These are phyloP conservation scores for Lasiodiplodia sp. DNA, from an alignment of 2,329 filamentous ascomycete genomes.

Conservation along the genomic window DNA sequence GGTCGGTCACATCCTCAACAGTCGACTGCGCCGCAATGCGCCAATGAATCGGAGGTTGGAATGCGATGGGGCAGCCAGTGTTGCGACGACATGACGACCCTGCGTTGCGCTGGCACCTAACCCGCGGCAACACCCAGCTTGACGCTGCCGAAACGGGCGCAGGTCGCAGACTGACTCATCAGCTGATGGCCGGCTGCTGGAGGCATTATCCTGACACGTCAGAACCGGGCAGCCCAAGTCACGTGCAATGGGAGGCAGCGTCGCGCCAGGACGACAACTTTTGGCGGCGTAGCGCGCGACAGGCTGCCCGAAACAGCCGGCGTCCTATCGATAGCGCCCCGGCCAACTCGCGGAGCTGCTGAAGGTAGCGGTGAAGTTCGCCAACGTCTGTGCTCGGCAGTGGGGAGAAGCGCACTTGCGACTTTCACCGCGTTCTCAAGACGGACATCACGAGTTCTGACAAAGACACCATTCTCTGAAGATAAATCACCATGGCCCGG, in stretches of 20 bases:
- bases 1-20: constrained; percentile 14
- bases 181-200: not conserved
- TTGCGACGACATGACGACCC: constrained; percentile 6
- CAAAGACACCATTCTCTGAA: not conserved
- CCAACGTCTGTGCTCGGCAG: constrained; percentile 22
- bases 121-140: constrained; percentile 2
- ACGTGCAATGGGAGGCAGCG: not conserved
- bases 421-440: constrained; percentile 9
- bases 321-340: constrained; percentile 5
- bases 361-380: constrained; percentile 18
- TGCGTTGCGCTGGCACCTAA: constrained; percentile 20
- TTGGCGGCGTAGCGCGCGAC: constrained; percentile 18
- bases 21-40: constrained; percentile 5
- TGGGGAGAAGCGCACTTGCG: constrained; percentile 10
- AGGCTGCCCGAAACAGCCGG: constrained; percentile 17
- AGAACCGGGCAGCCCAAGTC: not conserved
- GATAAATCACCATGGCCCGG: constrained; percentile 22
- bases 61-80: constrained; percentile 19
- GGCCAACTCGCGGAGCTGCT: not conserved
- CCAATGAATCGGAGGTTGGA: constrained; percentile 13
- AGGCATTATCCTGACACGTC: constrained; percentile 14
- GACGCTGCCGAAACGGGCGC: not conserved
- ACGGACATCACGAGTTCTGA: constrained; percentile 18
- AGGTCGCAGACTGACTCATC: constrained; percentile 5
- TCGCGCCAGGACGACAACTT: not conserved